These are phyloP conservation scores for Calonectria leucothoes DNA, from an alignment of 2,329 filamentous ascomycete species.

Conservation along the genomic window DNA sequence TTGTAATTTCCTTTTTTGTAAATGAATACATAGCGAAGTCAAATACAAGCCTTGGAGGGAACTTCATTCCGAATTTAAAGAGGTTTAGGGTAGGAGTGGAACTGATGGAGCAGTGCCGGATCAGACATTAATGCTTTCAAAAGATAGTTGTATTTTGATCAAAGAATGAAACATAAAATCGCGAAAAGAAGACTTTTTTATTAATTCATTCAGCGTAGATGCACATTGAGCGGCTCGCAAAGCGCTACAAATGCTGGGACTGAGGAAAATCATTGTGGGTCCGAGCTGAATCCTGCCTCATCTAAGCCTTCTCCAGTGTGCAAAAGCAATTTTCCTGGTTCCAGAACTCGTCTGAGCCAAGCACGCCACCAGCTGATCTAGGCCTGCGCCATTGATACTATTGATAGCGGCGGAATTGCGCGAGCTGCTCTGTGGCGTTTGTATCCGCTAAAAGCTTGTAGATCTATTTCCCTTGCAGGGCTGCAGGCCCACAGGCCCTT, in stretches of 20 bases:
- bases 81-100: neutral
- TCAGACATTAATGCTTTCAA: neutral
- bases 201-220: no score
- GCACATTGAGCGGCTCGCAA: neutral
- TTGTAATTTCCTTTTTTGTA: neutral
- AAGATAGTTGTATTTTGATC: no score
- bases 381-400: neutral
- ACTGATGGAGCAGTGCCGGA: neutral
- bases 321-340: neutral
- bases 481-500: neutral
- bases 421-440: neutral
- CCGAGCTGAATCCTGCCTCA: no score
- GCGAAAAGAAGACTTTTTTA: no score
- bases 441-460: neutral
- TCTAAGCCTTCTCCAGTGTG: neutral
- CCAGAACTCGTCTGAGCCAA: neutral
- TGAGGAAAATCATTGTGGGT: no score
- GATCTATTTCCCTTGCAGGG: neutral
- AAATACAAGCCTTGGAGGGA: neutral
- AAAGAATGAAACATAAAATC: no score
- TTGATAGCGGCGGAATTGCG: neutral
- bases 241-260: no score
- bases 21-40: neutral
- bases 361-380: neutral
- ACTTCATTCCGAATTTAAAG: neutral